A percentile compares a stretch with the other conserved stretches of the same genome.
Evolutionary conservation across 192 early-diverging fungal genomes (phyloP).

Genomic region (Linnemannia zychae): DNA sequence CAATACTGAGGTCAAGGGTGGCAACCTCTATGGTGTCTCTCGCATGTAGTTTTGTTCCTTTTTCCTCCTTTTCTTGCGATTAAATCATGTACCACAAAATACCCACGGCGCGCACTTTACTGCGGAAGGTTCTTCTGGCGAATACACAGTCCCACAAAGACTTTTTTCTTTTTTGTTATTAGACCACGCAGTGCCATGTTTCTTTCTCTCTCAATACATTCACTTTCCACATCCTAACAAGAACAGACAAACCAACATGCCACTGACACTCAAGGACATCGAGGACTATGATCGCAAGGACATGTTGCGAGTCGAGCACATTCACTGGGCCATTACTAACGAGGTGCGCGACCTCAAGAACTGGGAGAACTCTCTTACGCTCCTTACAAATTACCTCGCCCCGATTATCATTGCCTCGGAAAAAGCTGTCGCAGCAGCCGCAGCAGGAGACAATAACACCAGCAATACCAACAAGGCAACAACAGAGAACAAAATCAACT

Average conservation of each 20-base stretch:
- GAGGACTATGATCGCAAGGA: constrained; percentile 1
- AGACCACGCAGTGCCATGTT: not conserved
- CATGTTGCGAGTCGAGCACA: constrained; percentile 7
- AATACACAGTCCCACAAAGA: no score
- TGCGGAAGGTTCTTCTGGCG: no score
- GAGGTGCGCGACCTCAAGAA: constrained; percentile 25
- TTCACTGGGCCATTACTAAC: constrained; percentile 23
- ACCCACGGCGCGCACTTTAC: no score
- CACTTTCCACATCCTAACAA: not conserved
- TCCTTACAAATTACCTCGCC: constrained; percentile 35
- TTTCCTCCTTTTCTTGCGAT: not conserved
- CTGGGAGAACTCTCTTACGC: constrained; percentile 32
- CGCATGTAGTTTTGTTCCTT: constrained; percentile 62
- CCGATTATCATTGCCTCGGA: constrained; percentile 28
- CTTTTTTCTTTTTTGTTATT: not conserved
- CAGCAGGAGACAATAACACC: not conserved
- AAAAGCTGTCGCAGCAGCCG: constrained; percentile 5
- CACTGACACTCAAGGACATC: constrained; percentile 8
- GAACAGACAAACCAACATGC: not conserved
- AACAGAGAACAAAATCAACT: not conserved
- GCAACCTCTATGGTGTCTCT: constrained; percentile 71
- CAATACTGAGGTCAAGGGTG: constrained; percentile 69
- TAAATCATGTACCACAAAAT: not conserved
- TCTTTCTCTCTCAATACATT: not conserved
- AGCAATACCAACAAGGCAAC: not conserved